Percentiles rank a stretch among this genome's conserved stretches.
Evolutionary conservation across 164 flowering plant species (phyloP).

Genomic region (Warburgia ugandensis): DNA sequence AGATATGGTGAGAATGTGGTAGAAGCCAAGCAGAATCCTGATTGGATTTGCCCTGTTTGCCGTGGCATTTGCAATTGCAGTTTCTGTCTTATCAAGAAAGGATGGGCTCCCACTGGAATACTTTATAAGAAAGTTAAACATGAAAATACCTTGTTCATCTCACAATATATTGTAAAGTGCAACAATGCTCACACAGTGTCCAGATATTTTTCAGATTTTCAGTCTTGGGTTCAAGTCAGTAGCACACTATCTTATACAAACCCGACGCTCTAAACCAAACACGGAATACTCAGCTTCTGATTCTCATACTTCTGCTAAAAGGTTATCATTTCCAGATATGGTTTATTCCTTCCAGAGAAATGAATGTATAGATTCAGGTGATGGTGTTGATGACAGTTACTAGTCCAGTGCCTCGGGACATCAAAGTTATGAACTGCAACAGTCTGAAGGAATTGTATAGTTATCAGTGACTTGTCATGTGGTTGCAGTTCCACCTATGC

Average conservation of each 20-base stretch:
- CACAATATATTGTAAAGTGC: too few species aligned
- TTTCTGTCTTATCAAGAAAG: slow-evolving; percentile 75
- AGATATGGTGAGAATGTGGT: slow-evolving; percentile 96
- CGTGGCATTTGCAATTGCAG: slow-evolving; percentile 98
- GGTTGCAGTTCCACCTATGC: too few species aligned
- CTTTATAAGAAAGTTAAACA: slow-evolving; percentile 75
- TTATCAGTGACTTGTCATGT: too few species aligned
- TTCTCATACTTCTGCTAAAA: slow-evolving; percentile 40
- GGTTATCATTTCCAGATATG: slow-evolving; percentile 41
- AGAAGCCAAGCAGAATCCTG: slow-evolving; percentile 63
- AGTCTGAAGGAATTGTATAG: too few species aligned
- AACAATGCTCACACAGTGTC: too few species aligned
- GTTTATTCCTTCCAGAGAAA: slow-evolving; percentile 13
- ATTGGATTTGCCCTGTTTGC: slow-evolving; percentile 87
- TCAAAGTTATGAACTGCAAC: too few species aligned
- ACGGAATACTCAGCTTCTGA: slow-evolving; percentile 15
- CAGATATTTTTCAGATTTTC: slow-evolving; percentile 34
- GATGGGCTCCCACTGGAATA: slow-evolving; percentile 83
- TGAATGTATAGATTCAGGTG: slow-evolving; percentile 4
- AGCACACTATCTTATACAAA: slow-evolving; percentile 83
- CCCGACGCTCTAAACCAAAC: slow-evolving; percentile 24
- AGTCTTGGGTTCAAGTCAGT: slow-evolving; percentile 76
- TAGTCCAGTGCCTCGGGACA: too few species aligned
- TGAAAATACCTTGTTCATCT: too few species aligned
- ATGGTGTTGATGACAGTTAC: background rate